Percentiles rank a stretch among this genome's conserved stretches.
phyloP scores from a whole-genome alignment of 495 filamentous ascomycete genomes.

The Emericellopsis terricola region DNA sequence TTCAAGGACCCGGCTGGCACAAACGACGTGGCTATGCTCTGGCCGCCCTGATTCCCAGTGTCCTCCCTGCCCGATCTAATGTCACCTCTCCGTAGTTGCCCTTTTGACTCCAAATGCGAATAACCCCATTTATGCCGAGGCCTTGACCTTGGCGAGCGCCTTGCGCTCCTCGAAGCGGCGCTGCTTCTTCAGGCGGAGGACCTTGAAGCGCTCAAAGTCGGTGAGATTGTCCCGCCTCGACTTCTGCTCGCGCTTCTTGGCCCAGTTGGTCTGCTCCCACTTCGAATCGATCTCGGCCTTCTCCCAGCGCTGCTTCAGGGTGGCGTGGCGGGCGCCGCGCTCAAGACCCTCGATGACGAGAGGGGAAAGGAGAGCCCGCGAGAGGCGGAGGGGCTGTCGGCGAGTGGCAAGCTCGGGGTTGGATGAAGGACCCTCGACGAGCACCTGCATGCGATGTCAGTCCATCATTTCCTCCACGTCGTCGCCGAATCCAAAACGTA shows the following conservation, averaged over 20 bases:
- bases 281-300: conserved; percentile 72
- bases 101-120: conserved; percentile 3
- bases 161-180: conserved; percentile 91
- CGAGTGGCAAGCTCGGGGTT: conserved; percentile 57
- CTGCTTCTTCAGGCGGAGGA: conserved; percentile 95
- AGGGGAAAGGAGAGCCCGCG: conserved; percentile 71
- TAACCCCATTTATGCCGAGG: conserved; percentile 18
- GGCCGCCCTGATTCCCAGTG: too few species aligned
- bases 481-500: conserved; percentile 35
- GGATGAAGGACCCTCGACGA: conserved; percentile 81
- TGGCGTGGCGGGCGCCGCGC: conserved; percentile 64
- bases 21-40: conserved; percentile 2
- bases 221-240: conserved; percentile 77
- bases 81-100: conserved; percentile 1
- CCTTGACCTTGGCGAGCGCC: conserved; percentile 62
- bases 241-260: conserved; percentile 68
- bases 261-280: conserved; percentile 76
- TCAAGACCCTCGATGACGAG: conserved; percentile 79
- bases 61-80: conserved; percentile 2
- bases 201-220: conserved; percentile 99
- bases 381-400: conserved; percentile 66
- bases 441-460: conserved; percentile 41
- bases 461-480: conserved; percentile 7
- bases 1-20: neutral
- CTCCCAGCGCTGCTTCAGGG: conserved; percentile 73